Evolutionary conservation across 768 basidiomycete genomes (phyloP), one percentile per base, ranked within the genome.

Genomic region (Dioszegia crocea): DNA sequence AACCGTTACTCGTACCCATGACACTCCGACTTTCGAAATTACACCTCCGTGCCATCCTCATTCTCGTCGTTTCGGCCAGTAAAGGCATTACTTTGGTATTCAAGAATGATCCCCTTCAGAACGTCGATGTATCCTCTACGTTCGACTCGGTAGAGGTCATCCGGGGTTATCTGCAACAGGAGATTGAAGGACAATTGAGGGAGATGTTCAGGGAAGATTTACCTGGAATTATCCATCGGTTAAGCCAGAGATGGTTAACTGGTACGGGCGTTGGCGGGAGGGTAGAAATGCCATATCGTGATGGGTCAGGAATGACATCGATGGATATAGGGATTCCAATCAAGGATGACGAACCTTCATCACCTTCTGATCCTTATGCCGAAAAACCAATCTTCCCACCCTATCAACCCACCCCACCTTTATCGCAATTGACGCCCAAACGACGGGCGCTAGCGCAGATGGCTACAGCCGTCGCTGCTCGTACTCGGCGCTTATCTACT

Each of bases 41-140:
- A 79, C 86, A 86, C 62, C 86, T 99, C 33, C 86, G 85, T 67
- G 96, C 94, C 30, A 97, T 97, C 71, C 89, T 99, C 68, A 93
- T 98, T 64, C 85, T 99, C 58, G 93, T 98, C 68, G 90, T 99
- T 57, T 97, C 93, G 24, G 89, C 90, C 66, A 90, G 92, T 75
- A 97, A 97, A 73, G 96, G 96, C 41, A 97, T 98, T 74, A 98
- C 96, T 0, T 85, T 99, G 53, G 96, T 98, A 24, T 99, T 99
- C 85, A 98, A 98, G 80, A 98, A 96, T 33, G 96, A 99, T 78
- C 96, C 96, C 1, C 83, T 99, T 38, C 92, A 99, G 78, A 89
- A 91, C 65, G 92, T 99, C 53, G 90, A 98, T 73, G 98, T 99
- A 74, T 92, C 88, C 78, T 89, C 88, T 76, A 97, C 93, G 2